Evolutionary conservation across 306 rosid species (phyloP).

Genomic region (Ziziphus jujuba): DNA sequence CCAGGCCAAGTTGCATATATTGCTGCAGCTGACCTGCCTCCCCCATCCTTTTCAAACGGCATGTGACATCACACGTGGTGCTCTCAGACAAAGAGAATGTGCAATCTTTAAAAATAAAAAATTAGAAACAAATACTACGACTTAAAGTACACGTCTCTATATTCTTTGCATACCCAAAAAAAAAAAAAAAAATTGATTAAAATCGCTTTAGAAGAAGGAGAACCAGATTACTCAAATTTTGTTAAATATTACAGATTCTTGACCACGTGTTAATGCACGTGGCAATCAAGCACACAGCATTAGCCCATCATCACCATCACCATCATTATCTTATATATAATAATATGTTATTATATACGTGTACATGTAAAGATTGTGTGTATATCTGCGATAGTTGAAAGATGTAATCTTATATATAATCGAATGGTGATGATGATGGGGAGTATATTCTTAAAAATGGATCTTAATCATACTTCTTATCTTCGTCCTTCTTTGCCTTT

Average conservation of each 20-base stretch:
- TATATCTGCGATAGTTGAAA: conserved; percentile 21
- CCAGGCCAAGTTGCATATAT: conserved; percentile 44
- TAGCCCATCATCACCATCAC: background rate
- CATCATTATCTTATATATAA: background rate
- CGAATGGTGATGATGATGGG: conserved; percentile 12
- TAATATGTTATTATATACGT: no score
- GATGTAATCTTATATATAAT: conserved; percentile 23
- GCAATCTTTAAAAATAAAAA: conserved; percentile 40
- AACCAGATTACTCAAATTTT: no score
- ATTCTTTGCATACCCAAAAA: background rate
- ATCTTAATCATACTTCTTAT: conserved; percentile 42
- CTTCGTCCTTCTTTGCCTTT: background rate
- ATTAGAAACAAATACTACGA: background rate
- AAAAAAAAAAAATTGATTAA: no score
- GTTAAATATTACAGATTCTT: no score
- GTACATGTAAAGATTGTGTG: background rate
- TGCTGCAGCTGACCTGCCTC: conserved; percentile 27
- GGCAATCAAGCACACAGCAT: background rate
- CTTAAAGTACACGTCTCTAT: conserved; percentile 32
- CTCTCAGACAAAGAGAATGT: conserved; percentile 72
- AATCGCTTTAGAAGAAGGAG: background rate
- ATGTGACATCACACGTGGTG: conserved; percentile 79
- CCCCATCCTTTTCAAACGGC: conserved; percentile 41
- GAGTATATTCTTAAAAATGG: conserved; percentile 2
- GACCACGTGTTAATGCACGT: conserved; percentile 13